A percentile compares a stretch with the other conserved stretches of the same genome.
phyloP scores from a whole-genome alignment of 225 moss, liverwort and hornwort genomes.

The Climacium dendroides region DNA sequence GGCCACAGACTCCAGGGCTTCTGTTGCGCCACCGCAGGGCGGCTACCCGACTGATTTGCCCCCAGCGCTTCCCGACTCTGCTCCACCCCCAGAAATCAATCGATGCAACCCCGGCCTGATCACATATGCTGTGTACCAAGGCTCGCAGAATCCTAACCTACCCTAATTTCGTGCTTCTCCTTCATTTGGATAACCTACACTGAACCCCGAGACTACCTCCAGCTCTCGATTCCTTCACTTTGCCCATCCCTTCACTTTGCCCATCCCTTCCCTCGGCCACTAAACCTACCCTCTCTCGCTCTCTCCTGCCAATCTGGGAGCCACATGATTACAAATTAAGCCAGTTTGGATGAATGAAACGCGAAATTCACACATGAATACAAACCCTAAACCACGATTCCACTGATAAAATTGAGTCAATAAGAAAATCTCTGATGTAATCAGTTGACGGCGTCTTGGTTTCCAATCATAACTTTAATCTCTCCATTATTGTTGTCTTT shows the following conservation, averaged over 20 bases:
- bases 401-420: neutral
- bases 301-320: neutral
- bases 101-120: neutral
- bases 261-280: neutral
- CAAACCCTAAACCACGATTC: neutral
- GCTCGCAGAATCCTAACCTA: neutral
- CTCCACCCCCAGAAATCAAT: neutral
- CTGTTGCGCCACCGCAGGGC: slow-evolving; percentile 56
- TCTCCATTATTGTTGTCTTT: neutral
- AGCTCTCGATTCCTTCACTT: neutral
- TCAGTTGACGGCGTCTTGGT: neutral
- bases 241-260: neutral
- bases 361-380: neutral
- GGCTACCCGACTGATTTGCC: slow-evolving; percentile 94
- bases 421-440: neutral
- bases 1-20: slow-evolving; percentile 85
- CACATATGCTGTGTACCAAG: neutral
- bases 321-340: neutral
- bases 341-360: neutral
- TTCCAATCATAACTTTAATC: neutral
- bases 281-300: neutral
- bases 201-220: neutral
- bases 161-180: neutral
- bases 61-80: slow-evolving; percentile 72
- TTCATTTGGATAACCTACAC: neutral